Percentiles rank a stretch among this genome's conserved stretches.
Conservation (phyloP, 371 early-diverging fungal genomes). For the Dichotomocladium elegans region DNA sequence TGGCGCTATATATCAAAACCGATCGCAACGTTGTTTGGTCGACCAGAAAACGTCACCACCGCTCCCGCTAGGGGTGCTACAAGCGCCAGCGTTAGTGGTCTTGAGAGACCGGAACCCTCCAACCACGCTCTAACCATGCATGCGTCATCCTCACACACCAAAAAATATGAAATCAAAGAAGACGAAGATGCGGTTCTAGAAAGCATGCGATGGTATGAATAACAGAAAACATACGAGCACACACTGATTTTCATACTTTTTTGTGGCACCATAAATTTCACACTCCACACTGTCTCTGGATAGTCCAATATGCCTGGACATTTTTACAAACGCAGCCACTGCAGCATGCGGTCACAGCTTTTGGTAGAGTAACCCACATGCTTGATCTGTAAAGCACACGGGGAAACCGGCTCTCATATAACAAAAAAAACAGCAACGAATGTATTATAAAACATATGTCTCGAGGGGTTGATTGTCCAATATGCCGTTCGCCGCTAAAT, state of each 20-base stretch:
- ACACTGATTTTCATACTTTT: not conserved
- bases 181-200: conserved; percentile 10
- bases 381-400: not conserved
- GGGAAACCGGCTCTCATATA: not conserved
- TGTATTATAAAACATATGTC: conserved; percentile 73
- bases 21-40: no score
- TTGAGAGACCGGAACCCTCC: no score
- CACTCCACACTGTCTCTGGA: no score
- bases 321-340: conserved; percentile 72
- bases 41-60: no score
- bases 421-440: conserved; percentile 39
- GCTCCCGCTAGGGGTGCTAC: no score
- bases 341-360: conserved; percentile 86
- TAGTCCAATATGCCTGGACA: conserved; percentile 73
- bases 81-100: no score
- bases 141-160: no score
- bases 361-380: conserved; percentile 54
- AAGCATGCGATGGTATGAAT: conserved; percentile 3
- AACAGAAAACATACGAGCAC: no score
- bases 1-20: no score
- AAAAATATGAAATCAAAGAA: no score
- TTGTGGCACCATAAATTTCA: no score
- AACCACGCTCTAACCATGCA: no score
- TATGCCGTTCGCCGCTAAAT: conserved; percentile 55
- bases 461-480: conserved; percentile 63